Conservation (phyloP, 1,139 yeast species). For the Pneumocystis sp. region DNA sequence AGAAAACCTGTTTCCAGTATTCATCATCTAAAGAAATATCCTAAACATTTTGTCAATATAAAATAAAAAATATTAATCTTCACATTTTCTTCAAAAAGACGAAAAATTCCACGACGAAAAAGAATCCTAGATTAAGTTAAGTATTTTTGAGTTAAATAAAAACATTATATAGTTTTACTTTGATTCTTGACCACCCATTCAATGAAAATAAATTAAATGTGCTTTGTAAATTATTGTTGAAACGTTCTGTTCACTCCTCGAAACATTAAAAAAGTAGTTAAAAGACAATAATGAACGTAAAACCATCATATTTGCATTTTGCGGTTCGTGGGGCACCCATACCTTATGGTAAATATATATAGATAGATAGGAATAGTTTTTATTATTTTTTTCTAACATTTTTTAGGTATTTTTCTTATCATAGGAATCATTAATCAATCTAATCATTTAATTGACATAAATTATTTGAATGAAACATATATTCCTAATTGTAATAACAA, state of each 20-base stretch:
- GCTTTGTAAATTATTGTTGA: not conserved
- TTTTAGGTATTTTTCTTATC: not conserved
- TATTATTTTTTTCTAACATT: not conserved
- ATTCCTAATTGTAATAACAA: not conserved
- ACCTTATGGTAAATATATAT: not conserved
- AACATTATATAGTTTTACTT: constrained; percentile 19
- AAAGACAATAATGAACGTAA: not conserved
- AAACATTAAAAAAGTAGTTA: not conserved
- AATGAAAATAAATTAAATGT: not conserved
- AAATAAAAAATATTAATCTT: no score
- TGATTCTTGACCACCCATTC: constrained; percentile 63
- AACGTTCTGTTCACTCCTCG: not conserved
- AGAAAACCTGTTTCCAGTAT: constrained; percentile 36
- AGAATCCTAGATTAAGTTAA: constrained; percentile 21
- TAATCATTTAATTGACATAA: not conserved
- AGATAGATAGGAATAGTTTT: not conserved
- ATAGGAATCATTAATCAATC: not conserved
- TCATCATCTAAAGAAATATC: constrained; percentile 33
- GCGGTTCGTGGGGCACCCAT: not conserved
- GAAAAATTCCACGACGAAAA: constrained; percentile 47
- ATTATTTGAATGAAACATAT: not conserved
- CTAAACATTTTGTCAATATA: not conserved
- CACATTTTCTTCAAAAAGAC: constrained; percentile 38
- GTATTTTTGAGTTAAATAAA: not conserved
- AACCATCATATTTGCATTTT: not conserved